Conservation (phyloP, 768 basidiomycete genomes). For the Suillus placidus region DNA sequence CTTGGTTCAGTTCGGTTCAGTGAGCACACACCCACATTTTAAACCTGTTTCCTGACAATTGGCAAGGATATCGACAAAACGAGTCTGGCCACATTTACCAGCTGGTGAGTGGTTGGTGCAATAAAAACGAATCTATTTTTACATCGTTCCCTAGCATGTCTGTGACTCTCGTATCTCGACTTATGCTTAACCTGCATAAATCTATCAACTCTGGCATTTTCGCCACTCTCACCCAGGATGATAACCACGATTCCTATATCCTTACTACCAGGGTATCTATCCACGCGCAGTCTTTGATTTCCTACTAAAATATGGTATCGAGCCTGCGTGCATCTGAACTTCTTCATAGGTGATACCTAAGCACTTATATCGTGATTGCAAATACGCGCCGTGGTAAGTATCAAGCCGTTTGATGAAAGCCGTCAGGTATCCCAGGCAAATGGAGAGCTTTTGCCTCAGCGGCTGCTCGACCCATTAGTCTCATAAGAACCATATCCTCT, state of each 20-base stretch:
- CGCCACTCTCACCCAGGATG: background rate
- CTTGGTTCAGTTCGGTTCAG: background rate
- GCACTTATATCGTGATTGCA: background rate
- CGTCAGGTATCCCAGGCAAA: background rate
- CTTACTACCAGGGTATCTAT: background rate
- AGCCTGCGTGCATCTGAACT: background rate
- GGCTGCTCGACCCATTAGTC: background rate
- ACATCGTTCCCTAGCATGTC: constrained; percentile 40
- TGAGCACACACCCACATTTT: background rate
- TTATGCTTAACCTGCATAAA: constrained; percentile 58
- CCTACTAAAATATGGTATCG: background rate
- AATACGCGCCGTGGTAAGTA: background rate
- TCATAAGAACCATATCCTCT: background rate
- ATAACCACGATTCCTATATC: background rate
- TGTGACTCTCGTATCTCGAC: constrained; percentile 54
- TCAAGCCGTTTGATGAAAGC: background rate
- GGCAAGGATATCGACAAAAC: background rate
- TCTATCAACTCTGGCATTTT: constrained; percentile 27
- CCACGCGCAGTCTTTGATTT: background rate
- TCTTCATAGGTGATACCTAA: background rate
- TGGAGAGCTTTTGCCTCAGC: background rate
- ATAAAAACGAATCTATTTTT: background rate
- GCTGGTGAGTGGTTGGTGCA: background rate
- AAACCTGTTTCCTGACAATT: background rate
- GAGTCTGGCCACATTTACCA: background rate